Conservation (phyloP, 805 yeast genomes). For the Zygotorulaspora chibaensis region DNA sequence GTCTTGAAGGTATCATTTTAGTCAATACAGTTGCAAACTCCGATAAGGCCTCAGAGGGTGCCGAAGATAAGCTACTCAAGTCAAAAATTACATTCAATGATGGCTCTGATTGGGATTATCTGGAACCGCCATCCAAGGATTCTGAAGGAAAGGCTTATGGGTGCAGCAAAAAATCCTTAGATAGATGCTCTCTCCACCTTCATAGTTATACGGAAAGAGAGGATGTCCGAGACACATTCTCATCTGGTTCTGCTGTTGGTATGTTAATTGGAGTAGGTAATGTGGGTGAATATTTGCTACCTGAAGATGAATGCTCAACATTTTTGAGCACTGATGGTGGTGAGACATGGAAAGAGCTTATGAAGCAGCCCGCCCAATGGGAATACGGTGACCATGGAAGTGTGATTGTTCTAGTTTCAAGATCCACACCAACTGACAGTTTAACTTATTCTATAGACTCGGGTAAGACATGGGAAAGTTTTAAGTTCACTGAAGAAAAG, state of each 20-base stretch:
- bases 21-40: constrained; percentile 65
- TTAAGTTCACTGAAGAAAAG: constrained; percentile 53
- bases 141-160: constrained; percentile 51
- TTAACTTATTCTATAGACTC: constrained; percentile 69
- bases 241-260: constrained; percentile 88
- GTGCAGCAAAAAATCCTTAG: constrained; percentile 49
- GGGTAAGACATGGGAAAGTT: constrained; percentile 72
- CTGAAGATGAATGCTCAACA: constrained; percentile 55
- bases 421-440: constrained; percentile 51
- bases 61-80: constrained; percentile 54
- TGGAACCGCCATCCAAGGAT: constrained; percentile 66
- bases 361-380: constrained; percentile 79
- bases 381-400: constrained; percentile 96
- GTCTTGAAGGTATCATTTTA: constrained; percentile 78
- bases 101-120: constrained; percentile 79
- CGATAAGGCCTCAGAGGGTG: constrained; percentile 37
- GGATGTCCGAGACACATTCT: constrained; percentile 78
- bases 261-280: constrained; percentile 89
- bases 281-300: constrained; percentile 61
- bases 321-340: constrained; percentile 91
- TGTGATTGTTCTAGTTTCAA: constrained; percentile 66
- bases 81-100: constrained; percentile 82
- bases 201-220: constrained; percentile 88
- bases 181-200: constrained; percentile 72
- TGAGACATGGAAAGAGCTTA: constrained; percentile 75